Base-by-base conservation (phyloP, 495 filamentous ascomycete species). In the Baudoinia panamericana region DNA sequence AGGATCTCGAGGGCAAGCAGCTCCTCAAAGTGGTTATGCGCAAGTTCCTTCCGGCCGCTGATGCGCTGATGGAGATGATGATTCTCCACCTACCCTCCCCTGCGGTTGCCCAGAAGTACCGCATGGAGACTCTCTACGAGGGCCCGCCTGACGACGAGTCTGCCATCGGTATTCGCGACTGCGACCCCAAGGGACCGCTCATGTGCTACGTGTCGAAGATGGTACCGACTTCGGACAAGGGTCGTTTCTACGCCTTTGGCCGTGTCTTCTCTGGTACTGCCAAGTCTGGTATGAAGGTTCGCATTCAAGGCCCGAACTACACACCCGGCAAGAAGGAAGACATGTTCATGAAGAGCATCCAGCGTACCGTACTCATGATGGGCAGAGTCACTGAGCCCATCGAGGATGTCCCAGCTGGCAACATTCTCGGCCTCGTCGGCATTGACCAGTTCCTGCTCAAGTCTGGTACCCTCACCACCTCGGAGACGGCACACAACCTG, bases 201-300 rank as follows among this genome's bases (percentile, higher is more conserved):
- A 99, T 99, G 90, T 73, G 96, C 49, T 99, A 99, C 77, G 87
- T 99, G 66, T 99, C 90, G 60, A 99, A 99, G 81, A 99, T 99
- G 90, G 92, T 99, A 53, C 90, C 90, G 57, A 96, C 90, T 48
- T 88, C 86, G 59, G 90, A 99, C 62, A 96, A 95, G 78, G 92
- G 90, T 67, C 88, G 90, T 71, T 99, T 99, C 84, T 99, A 93
- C 71, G 90, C 90, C 65, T 99, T 99, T 72, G 90, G 90, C 68
- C 92, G 90, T 86, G 90, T 99, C 66, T 99, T 96, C 76, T 67
- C 92, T 50, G 90, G 90, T 77, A 94, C 85, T 59, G 90, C 95
- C 70, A 71, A 71, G 54, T 99, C 90, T 46, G 92, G 92, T 67
- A 69, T 99, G 55, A 96, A 96, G 78, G 90, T 99, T 76, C 90